Percentiles rank a stretch among this genome's conserved stretches.
phyloP scores from a whole-genome alignment of 2,329 filamentous ascomycete species.

The Aspergillus caelatus region DNA sequence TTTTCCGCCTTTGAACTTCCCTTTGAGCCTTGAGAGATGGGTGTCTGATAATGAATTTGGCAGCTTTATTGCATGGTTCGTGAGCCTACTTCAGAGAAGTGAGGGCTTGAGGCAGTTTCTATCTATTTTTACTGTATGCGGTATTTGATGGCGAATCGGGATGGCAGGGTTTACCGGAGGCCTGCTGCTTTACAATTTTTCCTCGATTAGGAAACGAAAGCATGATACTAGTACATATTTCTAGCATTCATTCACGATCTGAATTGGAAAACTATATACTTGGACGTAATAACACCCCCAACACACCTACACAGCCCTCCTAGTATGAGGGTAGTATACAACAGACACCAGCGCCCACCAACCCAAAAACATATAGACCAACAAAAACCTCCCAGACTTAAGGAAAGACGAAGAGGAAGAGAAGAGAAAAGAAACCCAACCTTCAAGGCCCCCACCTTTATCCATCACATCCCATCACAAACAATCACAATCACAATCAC shows the following conservation, averaged over 20 bases:
- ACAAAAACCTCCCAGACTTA: too few species aligned
- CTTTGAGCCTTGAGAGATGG: neutral
- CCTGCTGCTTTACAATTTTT: neutral
- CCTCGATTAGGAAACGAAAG: neutral
- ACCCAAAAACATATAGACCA: too few species aligned
- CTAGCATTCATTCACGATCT: neutral
- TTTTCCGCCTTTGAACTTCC: neutral
- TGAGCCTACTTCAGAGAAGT: constrained; percentile 15
- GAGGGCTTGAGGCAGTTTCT: neutral
- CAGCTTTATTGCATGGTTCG: constrained; percentile 27
- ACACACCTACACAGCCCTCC: neutral
- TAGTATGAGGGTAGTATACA: neutral
- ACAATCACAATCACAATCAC: too few species aligned
- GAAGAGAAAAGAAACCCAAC: too few species aligned
- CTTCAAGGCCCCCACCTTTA: too few species aligned
- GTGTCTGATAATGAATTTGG: neutral
- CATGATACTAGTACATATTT: neutral
- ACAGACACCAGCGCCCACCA: too few species aligned
- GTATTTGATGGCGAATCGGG: constrained; percentile 3
- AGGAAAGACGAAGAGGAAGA: too few species aligned
- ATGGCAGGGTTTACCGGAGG: neutral
- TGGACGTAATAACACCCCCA: neutral
- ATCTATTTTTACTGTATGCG: neutral
- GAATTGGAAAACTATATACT: neutral
- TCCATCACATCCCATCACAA: too few species aligned